Evolutionary conservation across 2,329 filamentous ascomycete genomes (phyloP), one percentile per base, ranked within the genome.

Genomic region (Sordariomycetes sp.): DNA sequence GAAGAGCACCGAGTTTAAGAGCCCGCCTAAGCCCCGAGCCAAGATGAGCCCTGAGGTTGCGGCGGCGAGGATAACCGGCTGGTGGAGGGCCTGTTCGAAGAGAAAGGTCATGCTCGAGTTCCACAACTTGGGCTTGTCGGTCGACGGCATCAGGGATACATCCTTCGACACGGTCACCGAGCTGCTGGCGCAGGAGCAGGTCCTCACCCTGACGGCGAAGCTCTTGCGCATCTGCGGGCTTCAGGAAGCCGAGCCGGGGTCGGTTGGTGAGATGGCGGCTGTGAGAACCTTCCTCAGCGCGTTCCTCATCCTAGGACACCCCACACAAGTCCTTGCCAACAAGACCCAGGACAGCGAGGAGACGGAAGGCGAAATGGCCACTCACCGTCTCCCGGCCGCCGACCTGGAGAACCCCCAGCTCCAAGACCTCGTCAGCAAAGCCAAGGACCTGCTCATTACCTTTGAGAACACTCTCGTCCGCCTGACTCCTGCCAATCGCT

Each of bases 271-370:
- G 43, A 82, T 82, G 65, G 77, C 80, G 23, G 72, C 76, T 12
- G 75, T 84, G 26, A 70, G 83, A 46, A 86, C 80, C 1, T 90
- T 90, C 47, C 59, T 92, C 36, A 86, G 82, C 49, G 81, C 85
- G 5, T 90, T 82, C 51, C 65, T 92, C 35, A 87, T 90, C 40
- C 63, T 87, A 18, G 83, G 82, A 2, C 85, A 90, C 52, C 84
- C 85, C 2, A 76, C 78, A 2, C 78, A 86, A 45, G 83, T 90
- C 2, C 70, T 92, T 21, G 84, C 74, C 55, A 83, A 78, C 52
- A 84, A 85, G 49, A 77, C 80, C 32, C 78, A 79, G 33, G 68
- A 59, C 32, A 66, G 60, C 32, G 62, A 64, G 42, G 58, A 76
- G 38, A 71, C 74, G 51, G 64, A 69, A 41, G 44, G 45, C 31